Base-by-base conservation (phyloP, 345 rosid genomes). In the Melaleuca alternifolia region DNA sequence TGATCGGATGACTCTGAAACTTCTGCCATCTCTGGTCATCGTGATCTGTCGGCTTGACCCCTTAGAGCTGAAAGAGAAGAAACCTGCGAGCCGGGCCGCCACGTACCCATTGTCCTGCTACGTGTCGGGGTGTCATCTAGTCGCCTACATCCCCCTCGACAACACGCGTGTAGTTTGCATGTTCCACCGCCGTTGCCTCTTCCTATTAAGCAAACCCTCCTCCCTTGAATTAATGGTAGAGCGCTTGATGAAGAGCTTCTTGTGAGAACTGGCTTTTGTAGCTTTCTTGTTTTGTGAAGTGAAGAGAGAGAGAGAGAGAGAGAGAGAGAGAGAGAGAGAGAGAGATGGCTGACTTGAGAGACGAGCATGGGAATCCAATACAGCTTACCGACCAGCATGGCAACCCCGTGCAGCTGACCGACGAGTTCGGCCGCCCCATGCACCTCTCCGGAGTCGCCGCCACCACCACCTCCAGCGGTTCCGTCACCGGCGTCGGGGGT, bases 391-490 rank as follows among this genome's bases (percentile, higher is more conserved):
- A 95, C 84, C 88, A 90, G 83, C 54, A 46, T 18, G 93, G 93
- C 13, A 87, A 89, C 57, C 90, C 89, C n/a, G 90, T 91, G n/a
- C 84, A 86, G 88, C 90, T 94, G 85, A 93, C 93, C 4, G 98
- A 94, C 86, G 96, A 93, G 88, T 86, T 84, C 15, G 96, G 98
- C 10, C 91, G 93, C 82, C 98, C 96, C 26, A 79, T 94, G 84
- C 92, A 92, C 75, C 87, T 97, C 52, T 88, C 87, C 7, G 99
- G 97, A 21, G 86, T 93, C 3, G 97, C 95, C 41, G 90, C 87
- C 87, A 37, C 92, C 9, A 54, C 83, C 41, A 33, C 56, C 44
- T 10, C 54, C 13, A n/a, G 87, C 7, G 7, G 9, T 50, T 59
- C 71, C 1, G 24, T 82, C 84, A 50, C 52, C 37, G 14, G 57